Percentiles rank a stretch among this genome's conserved stretches.
These are phyloP conservation scores for Hypoxylon sp. DNA, from an alignment of 2,329 filamentous ascomycete genomes.

Conservation along the genomic window DNA sequence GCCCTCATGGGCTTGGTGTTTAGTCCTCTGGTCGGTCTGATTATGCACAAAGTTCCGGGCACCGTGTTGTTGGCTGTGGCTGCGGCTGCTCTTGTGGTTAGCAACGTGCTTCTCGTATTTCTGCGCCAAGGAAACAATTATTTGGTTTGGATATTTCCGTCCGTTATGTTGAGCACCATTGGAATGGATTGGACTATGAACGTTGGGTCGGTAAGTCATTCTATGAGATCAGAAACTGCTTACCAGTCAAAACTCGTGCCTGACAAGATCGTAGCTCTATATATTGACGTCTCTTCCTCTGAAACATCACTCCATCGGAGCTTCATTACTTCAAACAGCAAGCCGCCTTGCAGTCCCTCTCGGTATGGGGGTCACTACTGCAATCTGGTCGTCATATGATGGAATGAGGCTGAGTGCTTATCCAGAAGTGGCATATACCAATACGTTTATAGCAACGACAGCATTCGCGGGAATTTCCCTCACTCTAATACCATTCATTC, in stretches of 20 bases:
- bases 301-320: slow-evolving; percentile 53
- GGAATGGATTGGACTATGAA: slow-evolving; percentile 57
- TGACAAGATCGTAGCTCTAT: slow-evolving; percentile 49
- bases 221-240: neutral
- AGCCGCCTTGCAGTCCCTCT: slow-evolving; percentile 54
- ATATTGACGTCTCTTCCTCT: slow-evolving; percentile 52
- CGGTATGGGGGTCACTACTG: slow-evolving; percentile 53
- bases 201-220: slow-evolving; percentile 52
- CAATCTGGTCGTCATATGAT: slow-evolving; percentile 54
- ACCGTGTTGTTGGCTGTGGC: slow-evolving; percentile 50
- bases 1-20: slow-evolving; percentile 53
- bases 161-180: slow-evolving; percentile 53
- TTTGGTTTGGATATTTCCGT: slow-evolving; percentile 54
- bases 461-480: slow-evolving; percentile 52
- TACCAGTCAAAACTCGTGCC: neutral
- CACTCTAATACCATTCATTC: slow-evolving; percentile 53
- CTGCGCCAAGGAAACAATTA: slow-evolving; percentile 51
- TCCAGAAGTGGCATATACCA: slow-evolving; percentile 51
- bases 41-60: slow-evolving; percentile 52
- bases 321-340: slow-evolving; percentile 53
- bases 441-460: slow-evolving; percentile 53
- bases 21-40: slow-evolving; percentile 54
- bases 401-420: slow-evolving; percentile 39
- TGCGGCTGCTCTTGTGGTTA: slow-evolving; percentile 47
- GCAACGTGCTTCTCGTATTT: slow-evolving; percentile 54